phyloP scores from a whole-genome alignment of 176 grass and related monocot genomes.

The Otatea glauca region DNA sequence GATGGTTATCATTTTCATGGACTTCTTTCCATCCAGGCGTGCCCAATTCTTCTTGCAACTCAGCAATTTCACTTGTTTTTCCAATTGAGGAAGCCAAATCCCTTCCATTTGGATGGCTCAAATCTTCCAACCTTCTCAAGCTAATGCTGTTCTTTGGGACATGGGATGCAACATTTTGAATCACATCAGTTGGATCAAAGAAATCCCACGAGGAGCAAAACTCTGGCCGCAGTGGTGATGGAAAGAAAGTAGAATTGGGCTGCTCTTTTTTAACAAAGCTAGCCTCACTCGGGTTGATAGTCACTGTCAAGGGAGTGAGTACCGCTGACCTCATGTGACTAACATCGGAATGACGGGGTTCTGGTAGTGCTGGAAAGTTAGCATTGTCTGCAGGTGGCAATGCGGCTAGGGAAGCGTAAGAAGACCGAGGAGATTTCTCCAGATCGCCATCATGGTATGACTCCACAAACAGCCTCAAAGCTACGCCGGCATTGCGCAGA shows the following conservation, averaged over 20 bases:
- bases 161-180: slow-evolving; percentile 20
- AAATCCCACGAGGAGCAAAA: slow-evolving; percentile 62
- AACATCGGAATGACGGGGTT: slow-evolving; percentile 18
- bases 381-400: slow-evolving; percentile 34
- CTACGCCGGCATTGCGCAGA: slow-evolving; percentile 49
- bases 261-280: slow-evolving; percentile 44
- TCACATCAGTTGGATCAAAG: slow-evolving; percentile 53
- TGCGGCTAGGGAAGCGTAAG: slow-evolving; percentile 42
- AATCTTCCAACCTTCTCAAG: background rate
- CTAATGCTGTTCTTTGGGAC: background rate
- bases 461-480: slow-evolving; percentile 55
- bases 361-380: slow-evolving; percentile 25
- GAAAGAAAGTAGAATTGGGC: background rate
- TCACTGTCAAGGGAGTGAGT: slow-evolving; percentile 48
- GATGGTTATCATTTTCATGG: slow-evolving; percentile 13
- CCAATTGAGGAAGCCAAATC: slow-evolving; percentile 11
- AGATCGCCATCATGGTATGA: slow-evolving; percentile 42
- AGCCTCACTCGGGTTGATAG: slow-evolving; percentile 31
- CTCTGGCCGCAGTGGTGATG: slow-evolving; percentile 9
- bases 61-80: slow-evolving; percentile 31
- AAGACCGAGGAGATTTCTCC: slow-evolving; percentile 44
- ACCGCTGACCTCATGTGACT: slow-evolving; percentile 48
- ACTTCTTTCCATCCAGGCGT: slow-evolving; percentile 20
- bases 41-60: slow-evolving; percentile 7
- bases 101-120: slow-evolving; percentile 14